Conservation (phyloP, 805 yeast genomes). For the Pichia heedii region DNA sequence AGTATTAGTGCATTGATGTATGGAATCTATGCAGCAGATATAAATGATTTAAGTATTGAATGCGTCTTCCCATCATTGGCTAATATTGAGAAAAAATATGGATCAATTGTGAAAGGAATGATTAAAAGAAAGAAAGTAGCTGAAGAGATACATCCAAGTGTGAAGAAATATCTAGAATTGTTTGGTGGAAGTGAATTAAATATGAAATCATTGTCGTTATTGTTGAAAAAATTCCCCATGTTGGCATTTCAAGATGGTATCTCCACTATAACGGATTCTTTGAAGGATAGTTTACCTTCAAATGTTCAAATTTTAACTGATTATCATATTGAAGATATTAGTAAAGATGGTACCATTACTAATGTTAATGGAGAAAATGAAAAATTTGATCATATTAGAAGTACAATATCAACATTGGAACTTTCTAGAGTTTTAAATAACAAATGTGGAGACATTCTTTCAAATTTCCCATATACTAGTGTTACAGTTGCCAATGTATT, state of each 20-base stretch:
- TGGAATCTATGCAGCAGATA: slow-evolving; percentile 91
- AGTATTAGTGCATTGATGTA: slow-evolving; percentile 75
- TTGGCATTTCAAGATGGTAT: slow-evolving; percentile 48
- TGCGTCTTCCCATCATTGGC: slow-evolving; percentile 49
- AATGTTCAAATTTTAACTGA: slow-evolving; percentile 35
- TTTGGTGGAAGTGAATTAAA: slow-evolving; percentile 22
- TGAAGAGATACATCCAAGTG: slow-evolving; percentile 16
- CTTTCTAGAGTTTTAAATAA: background rate
- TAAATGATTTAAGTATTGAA: slow-evolving; percentile 52
- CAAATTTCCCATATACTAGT: slow-evolving; percentile 31
- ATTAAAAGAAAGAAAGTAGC: slow-evolving; percentile 4
- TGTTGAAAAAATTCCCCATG: slow-evolving; percentile 52
- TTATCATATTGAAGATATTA: slow-evolving; percentile 16
- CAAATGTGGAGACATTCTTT: background rate
- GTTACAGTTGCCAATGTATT: slow-evolving; percentile 65
- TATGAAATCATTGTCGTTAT: slow-evolving; percentile 27
- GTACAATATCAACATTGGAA: slow-evolving; percentile 36
- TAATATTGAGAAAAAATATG: slow-evolving; percentile 48
- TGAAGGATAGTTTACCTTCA: slow-evolving; percentile 31
- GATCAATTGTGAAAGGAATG: slow-evolving; percentile 45
- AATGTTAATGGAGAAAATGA: slow-evolving; percentile 7
- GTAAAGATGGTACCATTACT: slow-evolving; percentile 9
- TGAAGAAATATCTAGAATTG: slow-evolving; percentile 1
- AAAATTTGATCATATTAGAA: slow-evolving; percentile 46
- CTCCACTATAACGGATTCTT: slow-evolving; percentile 38